Base-by-base conservation (phyloP, 148 eudicot genomes). In the Chenopodium berlandieri region DNA sequence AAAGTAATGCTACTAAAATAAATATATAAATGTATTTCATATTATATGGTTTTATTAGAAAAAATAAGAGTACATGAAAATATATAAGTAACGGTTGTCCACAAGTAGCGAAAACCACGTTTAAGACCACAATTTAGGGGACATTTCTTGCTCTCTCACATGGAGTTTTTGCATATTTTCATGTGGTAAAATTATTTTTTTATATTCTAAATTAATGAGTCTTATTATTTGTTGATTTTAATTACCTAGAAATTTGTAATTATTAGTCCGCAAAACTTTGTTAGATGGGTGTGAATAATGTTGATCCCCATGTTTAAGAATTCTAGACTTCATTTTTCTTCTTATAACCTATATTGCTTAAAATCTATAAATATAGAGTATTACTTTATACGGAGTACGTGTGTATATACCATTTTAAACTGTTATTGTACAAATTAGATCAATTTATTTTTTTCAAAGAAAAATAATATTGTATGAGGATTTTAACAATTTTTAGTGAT, bases 111-210 rank as follows among this genome's bases (percentile, higher is more conserved):
- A 69, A 66, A 74, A 52, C 73, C 83, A 74, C 83, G 83, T 81
- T 74, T 81, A 12, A 27, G 83, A 19, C 17, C 25, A 27, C 62
- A 31, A 50, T 56, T 60, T 9, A 22, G 83, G 83, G 64, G 52
- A 73, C 83, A 80, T 68, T 63, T 72, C 58, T 80, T 72, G 40
- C 65, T 20, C 23, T 58, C 71, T 81, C 83, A 81, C 83, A 81
- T 81, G 83, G 19, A 74, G 20, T 50, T 25, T 74, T 48, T 73
- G 76, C 76, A 74, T 74, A 74, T 11, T 74, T 50, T 52, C 77
- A 73, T 48, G 76, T 23, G 58, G 34, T 47, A 47, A 73, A 46
- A 11, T 17, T 2, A 50, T 25, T 46, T 47, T 47, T 11, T 73
- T n/a, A 48, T 2, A 25, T 0, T 46, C 25, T 72, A 22, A 22